Base-by-base conservation (phyloP, 2,329 filamentous ascomycete genomes). In the Alternaria brassicae region DNA sequence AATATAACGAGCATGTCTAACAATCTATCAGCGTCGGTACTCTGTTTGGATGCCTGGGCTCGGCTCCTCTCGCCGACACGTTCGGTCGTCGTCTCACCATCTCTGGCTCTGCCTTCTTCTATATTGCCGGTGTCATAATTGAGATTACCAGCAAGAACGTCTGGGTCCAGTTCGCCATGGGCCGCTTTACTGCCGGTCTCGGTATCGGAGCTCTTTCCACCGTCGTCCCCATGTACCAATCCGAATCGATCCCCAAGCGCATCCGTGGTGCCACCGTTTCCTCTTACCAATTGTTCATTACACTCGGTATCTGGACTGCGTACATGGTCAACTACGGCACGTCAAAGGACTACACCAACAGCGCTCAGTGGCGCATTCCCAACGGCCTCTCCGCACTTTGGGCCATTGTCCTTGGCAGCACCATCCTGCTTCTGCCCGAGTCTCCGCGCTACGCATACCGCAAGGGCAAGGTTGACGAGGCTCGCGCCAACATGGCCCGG, bases 281-380 rank as follows among this genome's bases (percentile, higher is more conserved):
- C 3, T 85, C 82, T 28, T 91, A 90, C 74, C 89, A 91, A 78
- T 81, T 91, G 6, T 85, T 89, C 72, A 88, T 91, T 71, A 91
- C 88, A 0, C 79, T 90, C 30, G 89, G 89, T 62, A 90, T 91
- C 72, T 88, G 80, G 66, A 76, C 82, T 17, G 82, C 79, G 0
- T 79, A 79, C 62, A 76, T 79, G 73, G 80, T 83, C 72, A 88
- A 90, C 74, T 89, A 80, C 69, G 87, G 87, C 15, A 90, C 88
- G 12, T 78, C 85, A 58, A 78, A 77, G 12, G 81, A 79, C 58
- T 54, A 64, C 7, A 78, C 73, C 64, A 83, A 84, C 48, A 81
- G 83, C 82, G 56, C 81, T 79, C 28, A 84, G 34, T 91, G 88
- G 88, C 82, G 88, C 59, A 86, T 90, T 32, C 85, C 89, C 53